phyloP scores from a whole-genome alignment of 1,139 yeast genomes.

The Geotrichum carabidarum region DNA sequence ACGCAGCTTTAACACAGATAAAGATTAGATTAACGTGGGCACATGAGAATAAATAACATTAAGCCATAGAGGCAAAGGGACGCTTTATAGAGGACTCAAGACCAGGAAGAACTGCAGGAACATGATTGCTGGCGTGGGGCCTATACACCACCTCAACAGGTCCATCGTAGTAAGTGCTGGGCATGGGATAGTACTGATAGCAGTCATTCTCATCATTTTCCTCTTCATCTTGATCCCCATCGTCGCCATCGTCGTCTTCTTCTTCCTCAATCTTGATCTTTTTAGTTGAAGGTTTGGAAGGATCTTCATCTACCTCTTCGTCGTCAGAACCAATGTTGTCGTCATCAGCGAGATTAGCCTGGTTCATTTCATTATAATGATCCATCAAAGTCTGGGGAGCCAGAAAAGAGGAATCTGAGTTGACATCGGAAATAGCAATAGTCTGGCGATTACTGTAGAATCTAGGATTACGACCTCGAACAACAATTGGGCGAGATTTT shows the following conservation, averaged over 20 bases:
- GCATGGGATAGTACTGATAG: conserved; percentile 55
- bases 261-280: background rate
- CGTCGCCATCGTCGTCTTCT: conserved; percentile 6
- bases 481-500: conserved; percentile 50
- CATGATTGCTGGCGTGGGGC: conserved; percentile 54
- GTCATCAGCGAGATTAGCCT: background rate
- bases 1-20: too few species aligned
- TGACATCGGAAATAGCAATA: conserved; percentile 13
- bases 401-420: background rate
- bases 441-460: conserved; percentile 46
- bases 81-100: conserved; percentile 5
- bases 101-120: background rate
- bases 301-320: conserved; percentile 3
- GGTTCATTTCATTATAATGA: background rate
- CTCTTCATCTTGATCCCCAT: conserved; percentile 8
- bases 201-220: conserved; percentile 5
- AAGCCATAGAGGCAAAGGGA: conserved; percentile 4
- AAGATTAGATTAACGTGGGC: background rate
- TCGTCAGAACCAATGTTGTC: conserved; percentile 2
- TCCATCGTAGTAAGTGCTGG: conserved; percentile 52
- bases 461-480: conserved; percentile 61
- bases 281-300: background rate
- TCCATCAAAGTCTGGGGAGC: background rate
- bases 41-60: conserved; percentile 3
- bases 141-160: conserved; percentile 58